Conservation (phyloP, 1,284 basidiomycete species). For the Tilletia setariae region DNA sequence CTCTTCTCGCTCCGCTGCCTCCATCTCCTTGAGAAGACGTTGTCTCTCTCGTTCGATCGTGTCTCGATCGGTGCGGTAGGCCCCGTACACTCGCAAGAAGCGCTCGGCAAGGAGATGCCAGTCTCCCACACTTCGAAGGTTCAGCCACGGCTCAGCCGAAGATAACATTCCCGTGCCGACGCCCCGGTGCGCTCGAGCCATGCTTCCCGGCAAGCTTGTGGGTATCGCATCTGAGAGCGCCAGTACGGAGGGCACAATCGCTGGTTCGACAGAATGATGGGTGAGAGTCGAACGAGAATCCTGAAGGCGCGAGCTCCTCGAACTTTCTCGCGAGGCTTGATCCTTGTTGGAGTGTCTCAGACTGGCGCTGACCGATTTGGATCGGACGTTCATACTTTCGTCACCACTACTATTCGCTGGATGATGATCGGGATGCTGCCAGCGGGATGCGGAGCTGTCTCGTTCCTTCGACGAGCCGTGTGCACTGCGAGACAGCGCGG, state of each 20-base stretch:
- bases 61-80: not conserved
- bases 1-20: constrained; percentile 9
- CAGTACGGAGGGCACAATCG: no score
- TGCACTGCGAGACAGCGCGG: not conserved
- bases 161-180: not conserved
- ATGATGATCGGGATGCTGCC: no score
- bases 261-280: no score
- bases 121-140: constrained; percentile 10
- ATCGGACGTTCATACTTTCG: no score
- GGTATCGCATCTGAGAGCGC: no score
- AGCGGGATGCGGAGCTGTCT: no score
- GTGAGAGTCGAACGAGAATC: no score
- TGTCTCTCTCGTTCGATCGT: constrained; percentile 7
- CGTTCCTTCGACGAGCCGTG: no score
- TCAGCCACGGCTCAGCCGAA: constrained; percentile 8
- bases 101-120: constrained; percentile 9
- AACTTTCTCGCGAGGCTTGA: no score
- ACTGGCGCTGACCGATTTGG: no score
- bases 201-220: constrained; percentile 1
- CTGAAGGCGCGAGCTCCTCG: no score
- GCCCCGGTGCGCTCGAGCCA: constrained; percentile 1
- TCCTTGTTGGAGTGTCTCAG: no score
- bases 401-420: not conserved
- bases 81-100: constrained; percentile 6
- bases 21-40: not conserved